Percentiles rank a stretch among this genome's conserved stretches.
These are phyloP conservation scores for Suillus subalutaceus DNA, from an alignment of 768 basidiomycete genomes.

Conservation along the genomic window DNA sequence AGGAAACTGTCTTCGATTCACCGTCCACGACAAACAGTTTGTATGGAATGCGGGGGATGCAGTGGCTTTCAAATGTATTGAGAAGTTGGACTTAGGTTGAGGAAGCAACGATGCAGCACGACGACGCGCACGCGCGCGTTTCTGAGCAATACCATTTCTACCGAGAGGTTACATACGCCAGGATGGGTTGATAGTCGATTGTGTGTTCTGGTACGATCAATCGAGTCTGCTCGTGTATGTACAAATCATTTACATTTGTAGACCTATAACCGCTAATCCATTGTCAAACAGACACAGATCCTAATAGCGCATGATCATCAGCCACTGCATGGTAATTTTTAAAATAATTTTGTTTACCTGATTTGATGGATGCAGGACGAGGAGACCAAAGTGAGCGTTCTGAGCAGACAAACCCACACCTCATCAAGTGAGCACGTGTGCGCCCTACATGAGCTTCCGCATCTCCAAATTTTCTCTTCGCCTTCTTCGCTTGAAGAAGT, in stretches of 20 bases:
- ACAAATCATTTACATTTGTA: neutral
- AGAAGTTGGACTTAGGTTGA: too few species aligned
- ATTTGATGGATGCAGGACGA: neutral
- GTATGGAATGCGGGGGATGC: too few species aligned
- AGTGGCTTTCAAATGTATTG: too few species aligned
- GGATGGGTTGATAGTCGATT: too few species aligned
- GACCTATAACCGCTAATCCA: too few species aligned
- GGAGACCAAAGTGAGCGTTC: neutral
- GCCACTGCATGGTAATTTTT: neutral
- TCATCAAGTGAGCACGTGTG: neutral
- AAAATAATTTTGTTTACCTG: neutral
- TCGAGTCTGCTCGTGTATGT: neutral
- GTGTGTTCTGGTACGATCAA: too few species aligned
- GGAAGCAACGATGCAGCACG: too few species aligned
- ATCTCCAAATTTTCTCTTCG: neutral
- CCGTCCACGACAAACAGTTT: too few species aligned
- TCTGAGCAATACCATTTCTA: too few species aligned
- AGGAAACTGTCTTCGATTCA: too few species aligned
- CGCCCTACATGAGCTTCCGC: neutral
- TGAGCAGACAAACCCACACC: neutral
- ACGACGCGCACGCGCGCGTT: too few species aligned
- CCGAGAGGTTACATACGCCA: too few species aligned
- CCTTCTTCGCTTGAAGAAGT: neutral
- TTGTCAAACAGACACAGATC: neutral
- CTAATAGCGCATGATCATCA: neutral